phyloP scores from a whole-genome alignment of 306 rosid genomes.

The Cucumis sativus region DNA sequence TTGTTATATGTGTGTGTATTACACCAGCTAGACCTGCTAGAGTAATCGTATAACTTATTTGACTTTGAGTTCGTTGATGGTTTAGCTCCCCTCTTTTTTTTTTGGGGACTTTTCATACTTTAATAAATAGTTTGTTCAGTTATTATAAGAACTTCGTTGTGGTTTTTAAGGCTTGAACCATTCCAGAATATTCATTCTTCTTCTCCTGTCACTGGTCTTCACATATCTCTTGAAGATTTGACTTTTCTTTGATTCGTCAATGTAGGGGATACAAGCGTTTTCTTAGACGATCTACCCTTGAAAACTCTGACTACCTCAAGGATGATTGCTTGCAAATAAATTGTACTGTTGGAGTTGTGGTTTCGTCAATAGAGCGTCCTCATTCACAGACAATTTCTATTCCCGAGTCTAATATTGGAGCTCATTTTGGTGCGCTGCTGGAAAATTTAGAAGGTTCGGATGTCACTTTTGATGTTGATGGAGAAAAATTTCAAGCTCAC shows the following conservation, averaged over 20 bases:
- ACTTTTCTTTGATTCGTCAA: neutral
- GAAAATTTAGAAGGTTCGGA: slow-evolving; percentile 69
- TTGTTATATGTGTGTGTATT: neutral
- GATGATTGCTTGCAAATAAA: slow-evolving; percentile 79
- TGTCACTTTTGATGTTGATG: slow-evolving; percentile 58
- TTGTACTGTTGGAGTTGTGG: slow-evolving; percentile 92
- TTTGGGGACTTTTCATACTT: neutral
- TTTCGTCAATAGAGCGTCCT: slow-evolving; percentile 9
- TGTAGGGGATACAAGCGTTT: slow-evolving; percentile 92
- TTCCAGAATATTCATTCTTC: neutral
- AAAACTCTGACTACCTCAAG: slow-evolving; percentile 69
- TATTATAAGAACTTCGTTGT: neutral
- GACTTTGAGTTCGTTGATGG: neutral
- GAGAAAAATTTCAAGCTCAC: slow-evolving; percentile 69
- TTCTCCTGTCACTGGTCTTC: neutral
- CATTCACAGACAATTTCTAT: slow-evolving; percentile 22
- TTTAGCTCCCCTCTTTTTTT: neutral
- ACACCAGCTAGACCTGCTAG: neutral
- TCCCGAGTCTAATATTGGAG: slow-evolving; percentile 56
- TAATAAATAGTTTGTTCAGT: neutral
- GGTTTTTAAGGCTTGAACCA: neutral
- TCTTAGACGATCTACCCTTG: slow-evolving; percentile 52
- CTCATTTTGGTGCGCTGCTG: slow-evolving; percentile 51
- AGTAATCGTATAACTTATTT: neutral
- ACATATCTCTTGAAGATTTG: neutral